Percentiles rank a stretch among this genome's conserved stretches.
phyloP scores from a whole-genome alignment of 129 eudicot genomes.

The Centella asiatica region DNA sequence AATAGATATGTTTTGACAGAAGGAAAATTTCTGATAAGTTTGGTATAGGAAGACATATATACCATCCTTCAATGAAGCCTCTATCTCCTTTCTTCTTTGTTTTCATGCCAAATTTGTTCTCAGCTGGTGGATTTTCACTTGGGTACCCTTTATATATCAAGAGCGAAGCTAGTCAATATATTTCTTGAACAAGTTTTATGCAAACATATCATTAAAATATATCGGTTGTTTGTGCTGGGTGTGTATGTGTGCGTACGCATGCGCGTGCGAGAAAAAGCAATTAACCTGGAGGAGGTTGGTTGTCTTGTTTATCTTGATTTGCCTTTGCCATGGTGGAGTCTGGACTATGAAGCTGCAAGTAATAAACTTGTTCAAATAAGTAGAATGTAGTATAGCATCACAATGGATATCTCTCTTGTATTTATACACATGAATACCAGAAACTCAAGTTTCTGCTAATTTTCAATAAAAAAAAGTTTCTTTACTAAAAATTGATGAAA shows the following conservation, averaged over 20 bases:
- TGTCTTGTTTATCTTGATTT: conserved; percentile 14
- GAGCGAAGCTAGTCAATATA: neutral
- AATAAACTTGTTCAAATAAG: neutral
- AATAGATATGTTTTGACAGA: neutral
- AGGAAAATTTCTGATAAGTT: neutral
- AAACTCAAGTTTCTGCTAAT: neutral
- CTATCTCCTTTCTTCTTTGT: conserved; percentile 29
- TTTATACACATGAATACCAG: neutral
- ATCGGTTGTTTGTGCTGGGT: too few relatives aligned
- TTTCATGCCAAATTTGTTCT: conserved; percentile 14
- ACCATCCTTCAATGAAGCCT: conserved; percentile 47
- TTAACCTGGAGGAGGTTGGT: conserved; percentile 25
- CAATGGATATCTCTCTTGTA: neutral
- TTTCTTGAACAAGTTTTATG: neutral
- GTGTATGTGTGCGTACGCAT: neutral
- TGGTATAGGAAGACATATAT: neutral
- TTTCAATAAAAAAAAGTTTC: neutral
- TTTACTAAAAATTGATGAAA: neutral
- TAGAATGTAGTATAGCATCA: neutral
- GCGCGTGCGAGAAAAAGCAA: neutral
- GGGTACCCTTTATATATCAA: conserved; percentile 25
- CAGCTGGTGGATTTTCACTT: conserved; percentile 27
- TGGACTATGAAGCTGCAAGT: neutral
- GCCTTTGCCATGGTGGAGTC: conserved; percentile 19
- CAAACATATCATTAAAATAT: neutral